These are phyloP conservation scores for Lotus japonicus DNA, from an alignment of 306 rosid species.

Conservation along the genomic window DNA sequence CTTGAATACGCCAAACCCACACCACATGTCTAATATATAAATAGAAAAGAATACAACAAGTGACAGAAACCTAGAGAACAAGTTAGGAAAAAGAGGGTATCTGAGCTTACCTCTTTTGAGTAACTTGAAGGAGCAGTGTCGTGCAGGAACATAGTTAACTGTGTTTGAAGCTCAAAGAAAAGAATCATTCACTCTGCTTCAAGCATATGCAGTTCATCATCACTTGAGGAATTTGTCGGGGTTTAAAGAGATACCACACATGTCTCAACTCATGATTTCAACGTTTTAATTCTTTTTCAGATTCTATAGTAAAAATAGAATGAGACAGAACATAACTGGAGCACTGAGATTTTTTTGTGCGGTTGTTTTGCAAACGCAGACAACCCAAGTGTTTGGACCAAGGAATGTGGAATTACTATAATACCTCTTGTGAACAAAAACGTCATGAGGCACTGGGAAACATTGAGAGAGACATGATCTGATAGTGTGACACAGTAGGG, in stretches of 20 bases:
- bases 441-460: background rate
- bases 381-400: background rate
- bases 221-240: background rate
- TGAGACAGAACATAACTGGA: background rate
- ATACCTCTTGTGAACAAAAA: background rate
- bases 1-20: conserved; percentile 27
- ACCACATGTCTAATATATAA: conserved; percentile 34
- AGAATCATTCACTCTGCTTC: conserved; percentile 30
- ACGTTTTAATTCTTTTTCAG: no score
- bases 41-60: background rate
- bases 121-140: background rate
- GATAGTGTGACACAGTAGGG: background rate
- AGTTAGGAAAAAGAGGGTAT: conserved; percentile 4
- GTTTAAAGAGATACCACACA: background rate
- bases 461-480: background rate
- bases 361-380: background rate
- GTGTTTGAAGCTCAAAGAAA: conserved; percentile 35
- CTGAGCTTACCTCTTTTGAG: conserved; percentile 34
- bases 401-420: background rate
- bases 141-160: background rate
- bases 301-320: no score
- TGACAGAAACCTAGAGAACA: background rate
- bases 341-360: background rate
- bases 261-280: background rate
- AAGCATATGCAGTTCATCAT: conserved; percentile 4